Conservation (phyloP, 345 rosid species). For the Brassica carinata region DNA sequence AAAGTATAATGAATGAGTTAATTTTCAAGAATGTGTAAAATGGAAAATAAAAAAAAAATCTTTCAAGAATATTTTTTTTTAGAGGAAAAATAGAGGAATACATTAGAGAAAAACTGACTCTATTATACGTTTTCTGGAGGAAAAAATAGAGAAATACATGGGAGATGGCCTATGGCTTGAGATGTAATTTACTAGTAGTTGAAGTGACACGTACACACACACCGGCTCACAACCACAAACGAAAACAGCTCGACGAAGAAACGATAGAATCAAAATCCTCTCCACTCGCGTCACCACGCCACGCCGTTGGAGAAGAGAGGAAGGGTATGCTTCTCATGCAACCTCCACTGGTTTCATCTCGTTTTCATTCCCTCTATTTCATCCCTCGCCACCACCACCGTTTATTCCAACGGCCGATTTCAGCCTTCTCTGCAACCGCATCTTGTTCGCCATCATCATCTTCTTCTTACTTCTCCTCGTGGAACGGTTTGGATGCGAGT, state of each 20-base stretch:
- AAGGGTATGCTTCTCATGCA: constrained; percentile 51
- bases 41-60: too few relatives aligned
- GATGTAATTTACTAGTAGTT: background rate
- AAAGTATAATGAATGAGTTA: too few relatives aligned
- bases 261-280: background rate
- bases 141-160: too few relatives aligned
- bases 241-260: background rate
- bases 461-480: constrained; percentile 17
- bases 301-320: constrained; percentile 33
- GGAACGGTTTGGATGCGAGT: constrained; percentile 22
- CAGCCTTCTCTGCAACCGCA: constrained; percentile 33
- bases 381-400: constrained; percentile 42
- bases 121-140: too few relatives aligned
- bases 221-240: constrained; percentile 21
- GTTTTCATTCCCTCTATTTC: constrained; percentile 48
- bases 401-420: constrained; percentile 44
- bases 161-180: too few relatives aligned
- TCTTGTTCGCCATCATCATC: constrained; percentile 33
- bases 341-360: constrained; percentile 54
- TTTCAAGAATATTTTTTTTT: too few relatives aligned
- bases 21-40: too few relatives aligned
- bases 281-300: constrained; percentile 17
- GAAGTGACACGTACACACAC: background rate
- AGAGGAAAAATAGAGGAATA: too few relatives aligned
- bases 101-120: too few relatives aligned